A percentile compares a stretch with the other conserved stretches of the same genome.
These are phyloP conservation scores for Kodamaea ohmeri DNA, from an alignment of 1,139 yeast genomes.

Conservation along the genomic window DNA sequence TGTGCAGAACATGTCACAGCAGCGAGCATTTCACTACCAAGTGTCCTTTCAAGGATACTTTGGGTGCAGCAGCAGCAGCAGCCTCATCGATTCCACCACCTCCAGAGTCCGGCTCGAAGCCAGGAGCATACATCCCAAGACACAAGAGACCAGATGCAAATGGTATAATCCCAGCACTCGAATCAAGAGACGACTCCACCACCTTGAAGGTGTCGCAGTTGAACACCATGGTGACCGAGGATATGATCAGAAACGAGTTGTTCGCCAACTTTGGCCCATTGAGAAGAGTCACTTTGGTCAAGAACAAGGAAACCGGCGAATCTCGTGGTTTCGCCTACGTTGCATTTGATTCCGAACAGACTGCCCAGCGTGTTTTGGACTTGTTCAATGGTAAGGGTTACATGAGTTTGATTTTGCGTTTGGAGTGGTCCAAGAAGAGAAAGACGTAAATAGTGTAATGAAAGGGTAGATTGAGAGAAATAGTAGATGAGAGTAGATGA, in stretches of 20 bases:
- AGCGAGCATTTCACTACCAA: constrained; percentile 92
- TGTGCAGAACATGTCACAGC: constrained; percentile 87
- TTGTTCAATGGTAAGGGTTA: constrained; percentile 87
- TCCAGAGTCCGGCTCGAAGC: constrained; percentile 28
- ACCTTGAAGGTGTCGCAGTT: constrained; percentile 91
- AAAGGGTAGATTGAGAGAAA: background rate
- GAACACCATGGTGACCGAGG: constrained; percentile 82
- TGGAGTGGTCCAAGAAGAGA: constrained; percentile 57
- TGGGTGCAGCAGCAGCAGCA: constrained; percentile 52
- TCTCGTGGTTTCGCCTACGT: constrained; percentile 98
- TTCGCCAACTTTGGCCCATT: constrained; percentile 72
- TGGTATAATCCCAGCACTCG: constrained; percentile 53
- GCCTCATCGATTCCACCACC: constrained; percentile 31
- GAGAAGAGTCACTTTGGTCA: constrained; percentile 79
- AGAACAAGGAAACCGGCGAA: constrained; percentile 91
- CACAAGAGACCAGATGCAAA: constrained; percentile 62
- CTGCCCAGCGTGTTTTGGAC: constrained; percentile 78
- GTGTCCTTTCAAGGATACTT: constrained; percentile 94
- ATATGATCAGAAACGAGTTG: constrained; percentile 70
- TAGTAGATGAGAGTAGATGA: background rate
- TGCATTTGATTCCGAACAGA: constrained; percentile 64
- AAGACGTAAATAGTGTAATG: constrained; percentile 10
- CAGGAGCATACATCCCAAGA: constrained; percentile 71
- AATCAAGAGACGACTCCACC: constrained; percentile 77
- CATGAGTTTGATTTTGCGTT: constrained; percentile 82